Base-by-base conservation (phyloP, 2,329 filamentous ascomycete species). In the Spiromastix sp. region DNA sequence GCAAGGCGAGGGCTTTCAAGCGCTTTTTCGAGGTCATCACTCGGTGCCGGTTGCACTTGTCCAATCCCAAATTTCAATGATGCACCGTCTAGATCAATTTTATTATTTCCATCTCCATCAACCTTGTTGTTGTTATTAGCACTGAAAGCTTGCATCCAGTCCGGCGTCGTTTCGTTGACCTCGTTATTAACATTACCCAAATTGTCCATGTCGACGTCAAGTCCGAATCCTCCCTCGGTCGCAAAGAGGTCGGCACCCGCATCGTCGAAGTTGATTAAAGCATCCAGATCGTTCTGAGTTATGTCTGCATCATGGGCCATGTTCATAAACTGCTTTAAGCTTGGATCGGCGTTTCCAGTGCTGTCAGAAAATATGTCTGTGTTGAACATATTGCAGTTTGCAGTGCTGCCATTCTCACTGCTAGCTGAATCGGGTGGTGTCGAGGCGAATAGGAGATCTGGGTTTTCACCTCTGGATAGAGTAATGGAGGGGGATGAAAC, bases 201-300 rank as follows among this genome's bases (percentile, higher is more conserved):
- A 17, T 28, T 28, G 5, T 34, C 19, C 11, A 42, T 36, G 4
- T 28, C 25, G n/a, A 38, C 22, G 18, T 43, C 35, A 10, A 45
- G n/a, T 6, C 36, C 38, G n/a, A 44, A 16, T 5, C 32, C 30
- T 19, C 52, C 47, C 5, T 62, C 55, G 5, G 52, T 49, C 0
- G 48, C 40, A 26, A 63, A 57, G 19, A 59, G 44, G 12, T 63
- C 59, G 12, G 47, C 52, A 2, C 49, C 48, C 2, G 53, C 52
- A 31, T 64, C 62, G 27, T 67, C 63, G 32, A 66, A 60, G 38
- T 66, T 64, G 42, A 67, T 63, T 36, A 66, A 42, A 1, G 61
- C 59, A 36, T 67, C 63, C 18, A 67, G 61, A 36, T 66, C 62
- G 33, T 63, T 61, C 36, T 64, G 58, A 2, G 56, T 63, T 15